Conservation (phyloP, 306 rosid species). For the Cucurbita pepo region DNA sequence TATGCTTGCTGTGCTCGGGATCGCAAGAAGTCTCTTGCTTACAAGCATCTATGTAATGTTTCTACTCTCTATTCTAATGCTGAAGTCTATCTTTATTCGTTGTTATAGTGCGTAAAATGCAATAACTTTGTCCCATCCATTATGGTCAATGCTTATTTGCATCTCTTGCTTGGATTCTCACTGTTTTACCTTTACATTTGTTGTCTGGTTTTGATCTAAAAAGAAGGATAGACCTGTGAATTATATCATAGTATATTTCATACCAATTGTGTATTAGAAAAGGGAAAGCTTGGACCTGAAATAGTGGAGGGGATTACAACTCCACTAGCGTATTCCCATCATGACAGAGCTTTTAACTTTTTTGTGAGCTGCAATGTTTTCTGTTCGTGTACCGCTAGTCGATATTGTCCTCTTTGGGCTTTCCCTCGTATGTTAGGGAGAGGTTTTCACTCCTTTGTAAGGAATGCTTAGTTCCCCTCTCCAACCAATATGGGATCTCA, state of each 20-base stretch:
- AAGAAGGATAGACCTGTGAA: background rate
- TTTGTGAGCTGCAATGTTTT: background rate
- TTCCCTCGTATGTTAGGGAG: too few species aligned
- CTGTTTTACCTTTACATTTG: background rate
- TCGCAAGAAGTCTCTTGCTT: slow-evolving; percentile 50
- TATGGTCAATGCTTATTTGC: background rate
- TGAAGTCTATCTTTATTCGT: background rate
- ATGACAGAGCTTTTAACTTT: background rate
- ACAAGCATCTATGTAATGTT: slow-evolving; percentile 61
- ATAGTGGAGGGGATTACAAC: background rate
- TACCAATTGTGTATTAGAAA: background rate
- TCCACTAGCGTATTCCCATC: background rate
- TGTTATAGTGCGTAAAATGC: background rate
- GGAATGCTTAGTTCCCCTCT: too few species aligned
- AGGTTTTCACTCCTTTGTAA: too few species aligned
- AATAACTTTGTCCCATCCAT: background rate
- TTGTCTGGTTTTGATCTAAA: background rate
- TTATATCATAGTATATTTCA: background rate
- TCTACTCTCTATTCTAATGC: background rate
- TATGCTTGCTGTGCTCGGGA: slow-evolving; percentile 33
- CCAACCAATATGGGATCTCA: too few species aligned
- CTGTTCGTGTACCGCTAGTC: too few species aligned
- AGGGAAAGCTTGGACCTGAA: background rate
- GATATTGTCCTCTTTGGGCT: too few species aligned
- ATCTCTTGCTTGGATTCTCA: background rate